Evolutionary conservation across 306 rosid genomes (phyloP), one percentile per base, ranked within the genome.

Genomic region (Quercus variabilis): DNA sequence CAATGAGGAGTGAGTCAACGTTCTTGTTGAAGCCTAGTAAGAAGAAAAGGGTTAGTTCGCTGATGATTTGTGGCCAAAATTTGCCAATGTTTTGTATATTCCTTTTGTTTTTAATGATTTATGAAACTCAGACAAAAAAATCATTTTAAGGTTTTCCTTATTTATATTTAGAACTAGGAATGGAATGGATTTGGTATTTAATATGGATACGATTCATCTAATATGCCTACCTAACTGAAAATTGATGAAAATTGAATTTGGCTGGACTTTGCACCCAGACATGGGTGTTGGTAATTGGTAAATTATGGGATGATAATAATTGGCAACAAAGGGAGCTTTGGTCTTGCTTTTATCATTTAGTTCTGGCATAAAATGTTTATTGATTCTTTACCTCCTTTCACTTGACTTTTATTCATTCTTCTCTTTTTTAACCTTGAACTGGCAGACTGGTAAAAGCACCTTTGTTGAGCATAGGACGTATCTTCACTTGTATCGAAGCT

Each of bases 401-500:
- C 54, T 65, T 35, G 33, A 28, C 71, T 35, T 35, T 0, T 67
- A 30, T 73, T 46, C 17, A 56, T 76, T 5, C 33, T 46, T 75
- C 35, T 33, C 69, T 31, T 68, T 49, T 54, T 85, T 56, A 49
- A 35, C 59, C n/a, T 59, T 25, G 75, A 73, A 58, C 78, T 82
- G 74, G 74, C 91, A 95, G 99, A 95, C 98, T 76, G 99, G 97
- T 59, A 95, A 95, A 91, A 95, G 93, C 84, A 88, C 92, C 79
- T 95, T 95, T 76, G 99, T 95, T 68, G 99, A 95, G 88, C 99
- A 92, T 83, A 91, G 99, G 75, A 91, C 99, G 0, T 92, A 86
- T 85, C 85, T 95, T 55, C 98, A 95, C 87, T 76, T 95, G 80
- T 95, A 92, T 78, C 91, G 97, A 80, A 95, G 99, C 83, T 95